Percentiles rank a stretch among this genome's conserved stretches.
phyloP scores from a whole-genome alignment of 306 rosid genomes.

The Rosa chinensis region DNA sequence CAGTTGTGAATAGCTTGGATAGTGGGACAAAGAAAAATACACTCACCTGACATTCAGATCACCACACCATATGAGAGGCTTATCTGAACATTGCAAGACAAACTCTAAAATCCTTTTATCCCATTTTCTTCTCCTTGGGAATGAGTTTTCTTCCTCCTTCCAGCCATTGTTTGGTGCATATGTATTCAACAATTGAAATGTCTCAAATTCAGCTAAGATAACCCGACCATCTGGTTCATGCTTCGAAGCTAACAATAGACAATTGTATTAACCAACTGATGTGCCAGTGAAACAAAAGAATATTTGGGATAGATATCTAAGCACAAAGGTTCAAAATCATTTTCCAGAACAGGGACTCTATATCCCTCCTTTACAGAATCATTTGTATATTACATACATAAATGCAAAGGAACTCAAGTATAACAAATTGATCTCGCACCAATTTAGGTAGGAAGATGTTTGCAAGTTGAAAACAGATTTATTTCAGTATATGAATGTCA shows the following conservation, averaged over 20 bases:
- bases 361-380: background rate
- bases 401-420: background rate
- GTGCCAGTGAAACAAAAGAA: conserved; percentile 23
- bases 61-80: conserved; percentile 98
- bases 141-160: conserved; percentile 95
- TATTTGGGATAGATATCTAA: background rate
- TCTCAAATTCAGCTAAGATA: conserved; percentile 85
- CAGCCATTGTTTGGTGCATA: conserved; percentile 96
- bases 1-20: conserved; percentile 12
- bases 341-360: background rate
- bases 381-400: conserved; percentile 6
- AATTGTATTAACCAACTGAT: conserved; percentile 23
- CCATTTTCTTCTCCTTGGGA: conserved; percentile 96
- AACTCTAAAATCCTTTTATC: conserved; percentile 88
- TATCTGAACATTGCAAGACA: conserved; percentile 69
- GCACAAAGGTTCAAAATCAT: background rate
- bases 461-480: background rate
- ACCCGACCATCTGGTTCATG: conserved; percentile 96
- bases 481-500: background rate
- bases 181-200: conserved; percentile 74
- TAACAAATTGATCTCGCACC: background rate
- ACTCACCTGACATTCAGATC: conserved; percentile 94
- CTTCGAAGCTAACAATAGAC: conserved; percentile 69
- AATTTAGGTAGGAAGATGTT: background rate
- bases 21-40: conserved; percentile 23